Percentiles rank a stretch among this genome's conserved stretches.
Conservation (phyloP, 768 basidiomycete genomes). For the Termitomyces bulborhizus region DNA sequence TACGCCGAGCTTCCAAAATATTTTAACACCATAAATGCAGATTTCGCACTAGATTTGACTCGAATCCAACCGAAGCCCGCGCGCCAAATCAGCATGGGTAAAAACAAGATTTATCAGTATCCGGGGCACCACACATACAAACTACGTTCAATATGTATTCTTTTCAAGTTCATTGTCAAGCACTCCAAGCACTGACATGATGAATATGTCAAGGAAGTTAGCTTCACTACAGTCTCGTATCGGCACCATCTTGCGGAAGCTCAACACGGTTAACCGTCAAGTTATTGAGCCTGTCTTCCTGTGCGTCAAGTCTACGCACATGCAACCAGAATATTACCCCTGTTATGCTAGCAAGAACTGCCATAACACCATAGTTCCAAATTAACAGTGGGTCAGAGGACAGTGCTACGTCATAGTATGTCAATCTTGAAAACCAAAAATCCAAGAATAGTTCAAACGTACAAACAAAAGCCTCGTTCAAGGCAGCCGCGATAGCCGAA, state of each 20-base stretch:
- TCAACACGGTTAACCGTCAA: conserved; percentile 32
- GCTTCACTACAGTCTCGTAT: background rate
- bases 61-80: no score
- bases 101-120: no score
- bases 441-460: conserved; percentile 17
- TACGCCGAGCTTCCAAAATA: no score
- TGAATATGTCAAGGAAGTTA: no score
- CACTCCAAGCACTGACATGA: no score
- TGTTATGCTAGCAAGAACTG: conserved; percentile 41
- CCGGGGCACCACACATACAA: no score
- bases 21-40: no score
- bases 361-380: conserved; percentile 69
- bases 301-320: conserved; percentile 49
- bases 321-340: conserved; percentile 52
- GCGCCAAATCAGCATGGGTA: no score
- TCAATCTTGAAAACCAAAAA: background rate
- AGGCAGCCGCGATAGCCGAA: conserved; percentile 50
- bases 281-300: conserved; percentile 61
- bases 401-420: conserved; percentile 33
- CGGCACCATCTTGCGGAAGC: background rate
- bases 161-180: no score
- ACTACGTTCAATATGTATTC: no score
- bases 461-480: conserved; percentile 72
- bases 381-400: conserved; percentile 67
- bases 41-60: no score